A percentile compares a stretch with the other conserved stretches of the same genome.
Conservation (phyloP, 176 grass and related monocot species). For the Tillandsia fasciculata region DNA sequence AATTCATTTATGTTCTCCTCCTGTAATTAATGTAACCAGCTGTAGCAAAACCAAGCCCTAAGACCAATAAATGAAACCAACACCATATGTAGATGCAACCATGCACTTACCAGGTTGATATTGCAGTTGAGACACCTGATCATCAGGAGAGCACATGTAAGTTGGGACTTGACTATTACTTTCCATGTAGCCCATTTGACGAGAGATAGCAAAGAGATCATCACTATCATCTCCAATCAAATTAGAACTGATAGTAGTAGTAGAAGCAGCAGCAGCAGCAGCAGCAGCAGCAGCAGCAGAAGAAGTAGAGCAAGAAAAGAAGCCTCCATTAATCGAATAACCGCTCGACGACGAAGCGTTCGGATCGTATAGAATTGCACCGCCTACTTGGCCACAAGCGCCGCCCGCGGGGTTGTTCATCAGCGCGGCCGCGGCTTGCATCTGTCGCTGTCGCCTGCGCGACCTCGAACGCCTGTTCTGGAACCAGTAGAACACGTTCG, state of each 20-base stretch:
- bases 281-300: background rate
- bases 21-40: too few species aligned
- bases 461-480: slow-evolving; percentile 87
- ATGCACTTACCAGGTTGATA: slow-evolving; percentile 31
- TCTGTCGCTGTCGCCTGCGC: slow-evolving; percentile 82
- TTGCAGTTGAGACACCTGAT: slow-evolving; percentile 13
- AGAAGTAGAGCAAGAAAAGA: slow-evolving; percentile 12
- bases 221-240: slow-evolving; percentile 34
- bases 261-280: slow-evolving; percentile 20
- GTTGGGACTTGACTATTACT: slow-evolving; percentile 16
- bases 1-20: too few species aligned
- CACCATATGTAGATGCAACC: background rate
- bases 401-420: background rate
- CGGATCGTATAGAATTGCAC: slow-evolving; percentile 15
- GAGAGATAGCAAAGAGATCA: slow-evolving; percentile 90
- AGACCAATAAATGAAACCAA: background rate
- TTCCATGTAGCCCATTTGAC: slow-evolving; percentile 60
- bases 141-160: slow-evolving; percentile 10
- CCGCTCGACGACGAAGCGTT: background rate
- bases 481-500: slow-evolving; percentile 99
- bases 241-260: background rate
- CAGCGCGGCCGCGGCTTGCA: slow-evolving; percentile 43
- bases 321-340: background rate
- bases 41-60: too few species aligned
- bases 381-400: background rate